These are phyloP conservation scores for Capsicum chinense DNA, from an alignment of 257 asterid genomes.

Conservation along the genomic window DNA sequence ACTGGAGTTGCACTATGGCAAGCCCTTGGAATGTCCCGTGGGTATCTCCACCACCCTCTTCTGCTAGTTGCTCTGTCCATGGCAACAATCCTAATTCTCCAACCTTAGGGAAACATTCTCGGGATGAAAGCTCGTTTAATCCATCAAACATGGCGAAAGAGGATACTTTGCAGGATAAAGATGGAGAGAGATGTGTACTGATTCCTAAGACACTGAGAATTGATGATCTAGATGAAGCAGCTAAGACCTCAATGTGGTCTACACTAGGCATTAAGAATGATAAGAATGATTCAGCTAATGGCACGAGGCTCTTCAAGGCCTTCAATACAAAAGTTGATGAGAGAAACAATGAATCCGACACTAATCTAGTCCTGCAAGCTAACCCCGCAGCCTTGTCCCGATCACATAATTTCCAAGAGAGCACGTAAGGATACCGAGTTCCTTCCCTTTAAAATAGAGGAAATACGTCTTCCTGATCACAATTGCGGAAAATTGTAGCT, in stretches of 20 bases:
- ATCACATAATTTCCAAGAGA: slow-evolving; percentile 66
- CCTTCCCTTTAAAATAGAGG: background rate
- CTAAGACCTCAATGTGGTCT: slow-evolving; percentile 71
- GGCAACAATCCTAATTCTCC: slow-evolving; percentile 37
- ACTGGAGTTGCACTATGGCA: slow-evolving; percentile 54
- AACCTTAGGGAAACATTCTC: slow-evolving; percentile 57
- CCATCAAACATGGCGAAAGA: slow-evolving; percentile 31
- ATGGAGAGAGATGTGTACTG: slow-evolving; percentile 36
- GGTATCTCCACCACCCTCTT: slow-evolving; percentile 37
- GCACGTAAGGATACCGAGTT: slow-evolving; percentile 32
- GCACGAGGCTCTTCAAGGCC: slow-evolving; percentile 39
- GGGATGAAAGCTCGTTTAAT: slow-evolving; percentile 45
- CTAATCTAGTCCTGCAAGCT: slow-evolving; percentile 55
- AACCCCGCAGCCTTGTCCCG: slow-evolving; percentile 84
- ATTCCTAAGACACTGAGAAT: slow-evolving; percentile 60
- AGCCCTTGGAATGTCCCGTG: slow-evolving; percentile 41
- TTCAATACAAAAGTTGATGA: slow-evolving; percentile 43
- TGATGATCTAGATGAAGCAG: slow-evolving; percentile 65
- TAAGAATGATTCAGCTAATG: slow-evolving; percentile 17
- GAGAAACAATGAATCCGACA: slow-evolving; percentile 32
- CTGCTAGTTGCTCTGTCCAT: slow-evolving; percentile 31
- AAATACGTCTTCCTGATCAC: background rate
- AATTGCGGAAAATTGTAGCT: background rate
- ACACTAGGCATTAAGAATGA: slow-evolving; percentile 38
- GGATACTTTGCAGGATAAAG: slow-evolving; percentile 27